These are phyloP conservation scores for Microthlaspi erraticum DNA, from an alignment of 345 rosid genomes.

Conservation along the genomic window DNA sequence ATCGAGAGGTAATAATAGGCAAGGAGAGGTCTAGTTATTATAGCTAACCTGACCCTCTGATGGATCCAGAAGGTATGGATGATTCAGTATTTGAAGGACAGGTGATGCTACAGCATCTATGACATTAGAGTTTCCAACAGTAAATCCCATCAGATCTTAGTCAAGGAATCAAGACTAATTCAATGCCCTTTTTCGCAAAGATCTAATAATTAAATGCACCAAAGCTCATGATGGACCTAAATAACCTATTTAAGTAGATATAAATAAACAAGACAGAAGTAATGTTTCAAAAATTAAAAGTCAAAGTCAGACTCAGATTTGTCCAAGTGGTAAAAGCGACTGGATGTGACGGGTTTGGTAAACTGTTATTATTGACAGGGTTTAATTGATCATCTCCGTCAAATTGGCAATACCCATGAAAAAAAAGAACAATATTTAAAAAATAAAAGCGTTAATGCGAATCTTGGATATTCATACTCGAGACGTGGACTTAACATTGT, in stretches of 20 bases:
- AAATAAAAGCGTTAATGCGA: constrained; percentile 14
- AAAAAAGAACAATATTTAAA: background rate
- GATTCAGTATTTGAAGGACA: constrained; percentile 46
- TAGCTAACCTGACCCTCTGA: constrained; percentile 40
- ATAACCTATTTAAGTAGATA: constrained; percentile 32
- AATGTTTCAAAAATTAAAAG: constrained; percentile 39
- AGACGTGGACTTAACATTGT: constrained; percentile 39
- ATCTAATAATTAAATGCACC: constrained; percentile 35
- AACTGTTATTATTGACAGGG: constrained; percentile 28
- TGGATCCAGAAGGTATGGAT: constrained; percentile 40
- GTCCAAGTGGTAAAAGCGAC: constrained; percentile 37
- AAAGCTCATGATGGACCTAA: constrained; percentile 43
- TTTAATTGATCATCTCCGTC: constrained; percentile 20
- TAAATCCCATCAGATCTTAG: constrained; percentile 40
- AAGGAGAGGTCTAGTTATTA: constrained; percentile 28
- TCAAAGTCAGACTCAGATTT: constrained; percentile 45
- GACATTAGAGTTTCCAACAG: constrained; percentile 36
- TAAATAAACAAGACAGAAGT: constrained; percentile 43
- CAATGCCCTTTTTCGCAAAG: constrained; percentile 21
- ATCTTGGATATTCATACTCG: constrained; percentile 31
- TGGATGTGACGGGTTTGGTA: constrained; percentile 41
- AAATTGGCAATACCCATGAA: constrained; percentile 5
- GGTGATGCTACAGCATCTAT: constrained; percentile 44
- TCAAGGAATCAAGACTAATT: constrained; percentile 35
- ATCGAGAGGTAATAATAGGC: constrained; percentile 36